Evolutionary conservation across 2,329 filamentous ascomycete genomes (phyloP).

Genomic region (Scedosporium minutisporum): DNA sequence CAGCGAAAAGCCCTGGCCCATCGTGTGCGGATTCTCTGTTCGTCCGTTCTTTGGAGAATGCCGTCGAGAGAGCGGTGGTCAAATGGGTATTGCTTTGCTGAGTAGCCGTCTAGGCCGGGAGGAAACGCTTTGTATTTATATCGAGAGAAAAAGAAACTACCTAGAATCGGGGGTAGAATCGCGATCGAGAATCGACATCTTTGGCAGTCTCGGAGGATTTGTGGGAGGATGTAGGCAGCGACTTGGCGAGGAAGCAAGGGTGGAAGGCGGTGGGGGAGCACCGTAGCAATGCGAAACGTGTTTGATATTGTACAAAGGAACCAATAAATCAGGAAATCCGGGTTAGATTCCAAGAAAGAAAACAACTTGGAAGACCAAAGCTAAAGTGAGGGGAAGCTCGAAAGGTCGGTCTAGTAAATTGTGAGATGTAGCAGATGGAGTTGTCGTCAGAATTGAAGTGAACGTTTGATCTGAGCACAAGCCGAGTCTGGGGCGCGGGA

Average conservation of each 20-base stretch:
- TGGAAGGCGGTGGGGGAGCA: neutral
- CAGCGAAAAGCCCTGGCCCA: slow-evolving; percentile 96
- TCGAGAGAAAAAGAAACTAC: neutral
- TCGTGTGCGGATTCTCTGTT: slow-evolving; percentile 26
- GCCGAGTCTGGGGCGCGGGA: neutral
- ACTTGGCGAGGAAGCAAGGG: neutral
- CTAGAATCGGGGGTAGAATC: neutral
- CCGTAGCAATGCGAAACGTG: no score
- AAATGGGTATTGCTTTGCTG: no score
- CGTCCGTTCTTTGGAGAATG: neutral
- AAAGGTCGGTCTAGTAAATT: no score
- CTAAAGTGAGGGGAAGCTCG: no score
- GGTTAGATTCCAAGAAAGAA: no score
- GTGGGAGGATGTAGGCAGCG: neutral
- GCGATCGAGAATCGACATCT: neutral
- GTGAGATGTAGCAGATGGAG: neutral
- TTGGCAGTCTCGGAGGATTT: neutral
- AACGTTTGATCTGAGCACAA: neutral
- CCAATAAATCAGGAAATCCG: no score
- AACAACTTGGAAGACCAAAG: no score
- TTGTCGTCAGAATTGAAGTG: neutral
- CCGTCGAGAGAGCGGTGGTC: neutral
- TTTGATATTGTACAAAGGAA: no score
- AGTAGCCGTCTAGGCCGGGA: no score
- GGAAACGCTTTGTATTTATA: no score